Evolutionary conservation across 1,284 basidiomycete species (phyloP).

Genomic region (Ceratobasidium sp.): DNA sequence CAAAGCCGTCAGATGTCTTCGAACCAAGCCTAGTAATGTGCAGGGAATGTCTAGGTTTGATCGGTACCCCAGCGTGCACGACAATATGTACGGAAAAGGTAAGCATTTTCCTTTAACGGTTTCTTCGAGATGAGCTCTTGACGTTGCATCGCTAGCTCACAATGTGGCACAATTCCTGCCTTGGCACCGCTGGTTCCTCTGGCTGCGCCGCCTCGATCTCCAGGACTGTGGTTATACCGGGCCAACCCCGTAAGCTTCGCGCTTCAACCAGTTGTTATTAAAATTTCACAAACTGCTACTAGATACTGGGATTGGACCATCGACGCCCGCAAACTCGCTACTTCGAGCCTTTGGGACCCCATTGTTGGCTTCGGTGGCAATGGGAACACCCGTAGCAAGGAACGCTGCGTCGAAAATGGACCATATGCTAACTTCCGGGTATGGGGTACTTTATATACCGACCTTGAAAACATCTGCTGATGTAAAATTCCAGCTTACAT

Average conservation of each 20-base stretch:
- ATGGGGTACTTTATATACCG: background rate
- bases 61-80: conserved; percentile 39
- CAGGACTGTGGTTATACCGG: conserved; percentile 39
- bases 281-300: background rate
- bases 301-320: conserved; percentile 46
- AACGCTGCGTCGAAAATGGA: conserved; percentile 30
- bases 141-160: background rate
- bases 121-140: background rate
- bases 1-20: conserved; percentile 39
- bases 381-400: conserved; percentile 23
- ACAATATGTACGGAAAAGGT: conserved; percentile 26
- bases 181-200: conserved; percentile 41
- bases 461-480: background rate
- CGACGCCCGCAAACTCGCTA: conserved; percentile 33
- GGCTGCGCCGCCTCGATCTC: conserved; percentile 37
- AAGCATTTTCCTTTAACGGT: background rate
- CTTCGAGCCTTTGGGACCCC: conserved; percentile 30
- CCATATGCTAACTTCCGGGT: conserved; percentile 41
- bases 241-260: conserved; percentile 35
- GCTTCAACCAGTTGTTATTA: background rate
- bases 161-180: conserved; percentile 36
- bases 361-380: conserved; percentile 37
- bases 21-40: conserved; percentile 7
- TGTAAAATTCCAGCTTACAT: conserved; percentile 6
- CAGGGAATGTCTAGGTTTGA: background rate